Evolutionary conservation across 768 basidiomycete species (phyloP).

Genomic region (Boletus bicolor): DNA sequence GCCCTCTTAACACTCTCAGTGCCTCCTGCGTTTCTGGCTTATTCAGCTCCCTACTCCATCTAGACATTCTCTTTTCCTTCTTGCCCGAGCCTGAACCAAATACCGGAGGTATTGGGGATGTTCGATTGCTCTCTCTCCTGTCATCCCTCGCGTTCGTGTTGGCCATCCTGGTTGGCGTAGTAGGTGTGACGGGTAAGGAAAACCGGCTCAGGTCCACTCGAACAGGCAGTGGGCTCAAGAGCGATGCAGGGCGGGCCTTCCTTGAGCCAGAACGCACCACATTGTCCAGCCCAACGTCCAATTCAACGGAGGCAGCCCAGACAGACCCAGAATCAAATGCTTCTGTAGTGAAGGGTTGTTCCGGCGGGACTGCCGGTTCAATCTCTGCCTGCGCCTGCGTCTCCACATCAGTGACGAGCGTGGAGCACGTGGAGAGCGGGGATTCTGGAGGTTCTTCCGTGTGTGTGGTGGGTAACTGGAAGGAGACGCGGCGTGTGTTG

Average conservation of each 20-base stretch:
- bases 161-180: not conserved
- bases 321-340: not conserved
- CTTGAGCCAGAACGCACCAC: not conserved
- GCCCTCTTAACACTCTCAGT: constrained; percentile 9
- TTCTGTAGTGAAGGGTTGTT: not conserved
- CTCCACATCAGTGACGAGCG: constrained; percentile 1
- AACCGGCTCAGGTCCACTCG: constrained; percentile 10
- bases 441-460: not conserved
- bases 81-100: not conserved
- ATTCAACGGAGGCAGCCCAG: not conserved
- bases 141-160: not conserved
- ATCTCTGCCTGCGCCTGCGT: not conserved
- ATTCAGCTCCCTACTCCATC: constrained; percentile 18
- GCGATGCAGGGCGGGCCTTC: constrained; percentile 8
- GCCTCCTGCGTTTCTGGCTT: constrained; percentile 25
- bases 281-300: not conserved
- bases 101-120: not conserved
- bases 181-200: constrained; percentile 15
- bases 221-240: constrained; percentile 8
- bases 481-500: constrained; percentile 2
- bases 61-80: constrained; percentile 15
- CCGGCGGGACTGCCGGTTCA: not conserved
- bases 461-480: not conserved
- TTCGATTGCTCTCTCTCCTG: constrained; percentile 2
- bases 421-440: constrained; percentile 13